Conservation (phyloP, 495 filamentous ascomycete genomes). For the Penicillium angulare region DNA sequence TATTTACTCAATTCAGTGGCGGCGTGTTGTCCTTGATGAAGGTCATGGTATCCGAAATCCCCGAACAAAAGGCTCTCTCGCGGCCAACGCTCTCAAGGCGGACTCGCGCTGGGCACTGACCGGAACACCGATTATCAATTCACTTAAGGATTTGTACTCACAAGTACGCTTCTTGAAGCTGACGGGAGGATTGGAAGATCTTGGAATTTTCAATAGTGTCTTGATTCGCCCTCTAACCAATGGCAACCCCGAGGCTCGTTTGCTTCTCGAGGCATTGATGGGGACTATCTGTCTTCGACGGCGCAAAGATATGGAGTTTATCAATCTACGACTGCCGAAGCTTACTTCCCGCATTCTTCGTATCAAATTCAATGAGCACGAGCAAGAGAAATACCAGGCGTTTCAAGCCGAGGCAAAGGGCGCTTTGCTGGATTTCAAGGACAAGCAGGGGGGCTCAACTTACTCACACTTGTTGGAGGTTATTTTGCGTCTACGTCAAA, state of each 20-base stretch:
- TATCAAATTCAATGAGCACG: conserved; percentile 72
- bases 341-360: conserved; percentile 79
- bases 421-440: conserved; percentile 60
- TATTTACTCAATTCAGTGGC: conserved; percentile 88
- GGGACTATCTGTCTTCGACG: conserved; percentile 78
- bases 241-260: conserved; percentile 57
- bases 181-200: conserved; percentile 71
- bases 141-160: conserved; percentile 94
- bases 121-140: conserved; percentile 95
- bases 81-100: conserved; percentile 85
- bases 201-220: conserved; percentile 71
- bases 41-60: conserved; percentile 94
- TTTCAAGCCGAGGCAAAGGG: conserved; percentile 75
- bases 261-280: conserved; percentile 75
- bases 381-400: conserved; percentile 76
- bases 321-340: conserved; percentile 77
- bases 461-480: conserved; percentile 76
- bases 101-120: conserved; percentile 91
- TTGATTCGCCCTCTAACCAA: conserved; percentile 68
- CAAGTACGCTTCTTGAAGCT: conserved; percentile 84
- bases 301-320: conserved; percentile 85
- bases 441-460: conserved; percentile 40
- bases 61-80: conserved; percentile 82
- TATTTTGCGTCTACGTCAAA: conserved; percentile 79
- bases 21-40: conserved; percentile 92